These are phyloP conservation scores for Mollisia scopiformis DNA, from an alignment of 2,329 filamentous ascomycete genomes.

Conservation along the genomic window DNA sequence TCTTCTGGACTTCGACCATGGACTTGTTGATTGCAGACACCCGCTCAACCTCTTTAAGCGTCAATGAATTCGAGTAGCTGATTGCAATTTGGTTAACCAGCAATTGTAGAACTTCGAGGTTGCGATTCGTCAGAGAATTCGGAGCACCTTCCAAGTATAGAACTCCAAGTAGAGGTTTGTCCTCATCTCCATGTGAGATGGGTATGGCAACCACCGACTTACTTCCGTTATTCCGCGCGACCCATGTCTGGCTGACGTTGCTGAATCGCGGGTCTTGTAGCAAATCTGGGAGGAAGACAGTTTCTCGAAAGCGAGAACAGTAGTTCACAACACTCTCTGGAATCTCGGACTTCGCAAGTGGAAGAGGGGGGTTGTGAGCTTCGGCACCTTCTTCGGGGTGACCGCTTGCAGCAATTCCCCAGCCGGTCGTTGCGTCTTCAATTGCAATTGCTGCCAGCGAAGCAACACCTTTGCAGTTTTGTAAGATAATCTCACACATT, in stretches of 20 bases:
- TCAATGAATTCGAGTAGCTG: conserved; percentile 68
- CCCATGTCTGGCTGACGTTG: conserved; percentile 71
- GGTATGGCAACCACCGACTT: conserved; percentile 78
- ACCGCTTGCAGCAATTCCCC: conserved; percentile 76
- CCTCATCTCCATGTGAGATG: conserved; percentile 64
- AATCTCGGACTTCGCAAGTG: conserved; percentile 69
- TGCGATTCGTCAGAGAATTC: conserved; percentile 77
- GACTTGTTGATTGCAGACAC: conserved; percentile 76
- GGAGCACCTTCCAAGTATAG: conserved; percentile 76
- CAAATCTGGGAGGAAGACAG: conserved; percentile 74
- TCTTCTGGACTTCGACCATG: conserved; percentile 77
- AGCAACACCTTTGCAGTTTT: conserved; percentile 72
- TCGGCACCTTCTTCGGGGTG: conserved; percentile 69
- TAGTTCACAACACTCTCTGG: conserved; percentile 77
- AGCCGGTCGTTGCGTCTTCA: conserved; percentile 56
- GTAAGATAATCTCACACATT: conserved; percentile 79
- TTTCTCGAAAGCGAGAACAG: conserved; percentile 74
- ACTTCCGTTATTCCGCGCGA: conserved; percentile 67
- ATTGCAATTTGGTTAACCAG: conserved; percentile 78
- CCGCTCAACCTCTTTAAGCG: conserved; percentile 72
- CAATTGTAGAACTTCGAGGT: conserved; percentile 67
- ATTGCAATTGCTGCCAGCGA: conserved; percentile 76
- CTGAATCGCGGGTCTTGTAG: conserved; percentile 76
- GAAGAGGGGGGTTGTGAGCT: conserved; percentile 65
- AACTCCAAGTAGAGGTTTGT: conserved; percentile 69